Base-by-base conservation (phyloP, 768 basidiomycete genomes). In the Mycena haematopus region DNA sequence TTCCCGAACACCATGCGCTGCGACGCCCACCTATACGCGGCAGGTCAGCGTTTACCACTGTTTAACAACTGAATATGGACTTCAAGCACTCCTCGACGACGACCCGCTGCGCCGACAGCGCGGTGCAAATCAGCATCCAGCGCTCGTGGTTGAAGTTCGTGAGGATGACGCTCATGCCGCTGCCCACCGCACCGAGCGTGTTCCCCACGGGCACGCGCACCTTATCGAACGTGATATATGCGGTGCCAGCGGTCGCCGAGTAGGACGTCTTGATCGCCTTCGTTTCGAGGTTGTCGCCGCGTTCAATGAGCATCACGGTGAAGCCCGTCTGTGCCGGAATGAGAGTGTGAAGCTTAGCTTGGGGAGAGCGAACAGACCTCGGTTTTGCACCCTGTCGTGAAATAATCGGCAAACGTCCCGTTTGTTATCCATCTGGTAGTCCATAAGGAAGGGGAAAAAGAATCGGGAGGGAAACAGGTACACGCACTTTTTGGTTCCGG, bases 201-300 rank as follows among this genome's bases (percentile, higher is more conserved):
- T 98, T 88, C 47, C 89, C 84, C 10, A 91, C 80, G 0, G 96
- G 95, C 0, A 96, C 95, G 54, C 91, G 90, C 65, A 86, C 82
- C 65, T 88, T 86, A 72, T 93, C 86, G 70, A 95, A 95, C 0
- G 84, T 90, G 29, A 96, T 87, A 69, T 85, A 95, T 4, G 91
- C 90, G 0, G 95, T 98, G 7, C 96, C 96, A 3, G 96, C 96
- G 0, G 91, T 89, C 3, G 91, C 73, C 0, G 96, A 98, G 76
- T 99, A 99, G 0, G 91, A 85, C 0, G 96, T 98, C 78, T 95
- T 95, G 77, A 99, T 91, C 24, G 87, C 86, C 70, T 90, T 94
- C 6, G 96, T 97, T 54, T 87, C 85, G 59, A 98, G 84, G 6
- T 83, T 85, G 45, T 88, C 85, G 15, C 82, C 84, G 49, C 93